Conservation (phyloP, 2,329 filamentous ascomycete species). For the Blastomyces emzantsi region DNA sequence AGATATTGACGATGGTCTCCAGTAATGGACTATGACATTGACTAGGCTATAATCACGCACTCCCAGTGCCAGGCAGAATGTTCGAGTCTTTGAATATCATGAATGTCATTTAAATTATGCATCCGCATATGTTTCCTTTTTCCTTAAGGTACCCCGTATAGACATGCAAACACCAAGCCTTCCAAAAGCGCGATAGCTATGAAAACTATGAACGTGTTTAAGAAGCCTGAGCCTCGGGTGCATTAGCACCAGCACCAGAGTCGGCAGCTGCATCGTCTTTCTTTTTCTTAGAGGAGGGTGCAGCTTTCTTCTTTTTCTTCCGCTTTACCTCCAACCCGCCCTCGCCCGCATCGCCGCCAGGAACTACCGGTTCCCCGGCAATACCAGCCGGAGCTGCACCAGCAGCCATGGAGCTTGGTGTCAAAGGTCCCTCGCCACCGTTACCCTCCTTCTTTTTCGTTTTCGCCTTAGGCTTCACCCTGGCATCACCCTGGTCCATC, state of each 20-base stretch:
- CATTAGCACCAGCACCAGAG: not conserved
- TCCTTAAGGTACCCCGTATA: not conserved
- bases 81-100: not conserved
- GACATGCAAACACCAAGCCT: not conserved
- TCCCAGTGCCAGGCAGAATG: not conserved
- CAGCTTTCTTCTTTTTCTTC: slow-evolving; percentile 13
- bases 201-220: not conserved
- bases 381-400: not conserved
- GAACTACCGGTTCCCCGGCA: not conserved
- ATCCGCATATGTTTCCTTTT: not conserved
- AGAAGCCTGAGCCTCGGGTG: not conserved
- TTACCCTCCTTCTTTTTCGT: slow-evolving; percentile 18
- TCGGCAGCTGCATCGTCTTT: not conserved
- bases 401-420: not conserved
- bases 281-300: slow-evolving; percentile 8
- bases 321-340: slow-evolving; percentile 11
- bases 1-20: not conserved
- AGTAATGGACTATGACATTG: not conserved
- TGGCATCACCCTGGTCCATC: slow-evolving; percentile 21
- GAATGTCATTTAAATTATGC: not conserved
- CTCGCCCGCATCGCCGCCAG: not conserved
- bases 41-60: not conserved
- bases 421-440: not conserved
- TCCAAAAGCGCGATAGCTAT: not conserved
- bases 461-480: slow-evolving; percentile 10